These are phyloP conservation scores for Fusarium xyrophilum DNA, from an alignment of 2,329 filamentous ascomycete genomes.

Conservation along the genomic window DNA sequence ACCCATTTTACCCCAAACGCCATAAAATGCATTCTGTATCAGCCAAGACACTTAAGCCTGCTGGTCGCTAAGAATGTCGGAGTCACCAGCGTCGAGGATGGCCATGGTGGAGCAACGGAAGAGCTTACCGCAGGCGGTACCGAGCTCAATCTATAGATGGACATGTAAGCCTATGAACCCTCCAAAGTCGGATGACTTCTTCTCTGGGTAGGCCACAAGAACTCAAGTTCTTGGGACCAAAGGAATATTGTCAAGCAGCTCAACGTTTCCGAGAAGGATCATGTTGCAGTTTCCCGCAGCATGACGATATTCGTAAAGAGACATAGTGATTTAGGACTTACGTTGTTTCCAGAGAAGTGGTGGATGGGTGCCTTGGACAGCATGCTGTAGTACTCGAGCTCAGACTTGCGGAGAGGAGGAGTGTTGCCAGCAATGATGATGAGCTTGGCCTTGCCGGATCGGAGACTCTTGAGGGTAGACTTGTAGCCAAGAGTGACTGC, in stretches of 20 bases:
- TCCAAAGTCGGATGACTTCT: conserved; percentile 90
- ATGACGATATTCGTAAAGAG: conserved; percentile 22
- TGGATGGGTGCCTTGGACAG: conserved; percentile 93
- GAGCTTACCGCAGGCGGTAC: conserved; percentile 98
- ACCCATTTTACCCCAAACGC: conserved; percentile 55
- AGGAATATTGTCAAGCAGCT: conserved; percentile 31
- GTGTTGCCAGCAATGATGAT: conserved; percentile 95
- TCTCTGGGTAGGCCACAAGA: conserved; percentile 76
- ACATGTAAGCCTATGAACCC: conserved; percentile 73
- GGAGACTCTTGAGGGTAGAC: conserved; percentile 78
- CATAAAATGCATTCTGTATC: conserved; percentile 45
- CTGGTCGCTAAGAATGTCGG: conserved; percentile 90
- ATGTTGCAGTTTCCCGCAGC: conserved; percentile 34
- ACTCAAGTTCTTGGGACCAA: conserved; percentile 32
- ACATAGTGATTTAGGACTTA: conserved; percentile 65
- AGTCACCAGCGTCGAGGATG: conserved; percentile 96
- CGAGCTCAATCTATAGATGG: conserved; percentile 85
- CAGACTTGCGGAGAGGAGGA: conserved; percentile 95
- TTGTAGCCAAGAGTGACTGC: conserved; percentile 53
- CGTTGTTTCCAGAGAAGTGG: conserved; percentile 99
- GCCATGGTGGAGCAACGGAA: conserved; percentile 98
- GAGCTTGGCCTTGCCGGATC: conserved; percentile 97
- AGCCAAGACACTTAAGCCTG: conserved; percentile 58
- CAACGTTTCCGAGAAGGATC: conserved; percentile 36
- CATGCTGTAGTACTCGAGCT: conserved; percentile 96